phyloP scores from a whole-genome alignment of 345 rosid species.

The Eucalyptus regnans region DNA sequence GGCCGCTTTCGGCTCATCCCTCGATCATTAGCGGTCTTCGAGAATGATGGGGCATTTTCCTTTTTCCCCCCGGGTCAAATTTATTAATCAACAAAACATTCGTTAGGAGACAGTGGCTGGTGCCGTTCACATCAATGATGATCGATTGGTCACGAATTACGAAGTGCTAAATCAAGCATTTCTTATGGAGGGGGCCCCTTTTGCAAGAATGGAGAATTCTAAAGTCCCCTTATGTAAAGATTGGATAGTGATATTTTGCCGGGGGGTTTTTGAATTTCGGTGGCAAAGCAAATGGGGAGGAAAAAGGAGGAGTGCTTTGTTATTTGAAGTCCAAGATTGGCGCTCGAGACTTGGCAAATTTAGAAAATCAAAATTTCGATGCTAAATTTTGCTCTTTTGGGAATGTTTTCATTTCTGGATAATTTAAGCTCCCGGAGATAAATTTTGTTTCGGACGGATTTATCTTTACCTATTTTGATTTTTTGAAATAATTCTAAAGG shows the following conservation, averaged over 20 bases:
- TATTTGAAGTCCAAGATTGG: not conserved
- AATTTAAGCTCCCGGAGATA: not conserved
- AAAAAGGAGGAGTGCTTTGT: not conserved
- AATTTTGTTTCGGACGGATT: not conserved
- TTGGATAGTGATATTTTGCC: not conserved
- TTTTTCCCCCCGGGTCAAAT: not conserved
- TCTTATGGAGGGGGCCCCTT: not conserved
- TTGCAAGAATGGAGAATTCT: not conserved
- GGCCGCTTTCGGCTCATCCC: not conserved
- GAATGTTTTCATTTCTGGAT: not conserved
- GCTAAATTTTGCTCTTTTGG: not conserved
- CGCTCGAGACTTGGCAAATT: not conserved
- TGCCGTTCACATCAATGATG: not conserved
- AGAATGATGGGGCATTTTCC: not conserved
- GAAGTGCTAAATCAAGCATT: not conserved
- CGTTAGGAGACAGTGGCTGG: not conserved
- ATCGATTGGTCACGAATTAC: not conserved
- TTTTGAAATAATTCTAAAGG: not conserved
- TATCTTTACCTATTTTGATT: not conserved
- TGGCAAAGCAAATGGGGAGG: not conserved
- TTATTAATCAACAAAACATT: not conserved
- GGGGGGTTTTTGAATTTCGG: not conserved
- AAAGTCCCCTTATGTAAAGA: not conserved
- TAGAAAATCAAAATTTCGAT: not conserved
- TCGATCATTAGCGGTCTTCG: not conserved